Base-by-base conservation (phyloP, 106 monocot genomes). In the Dioscorea zingiberensis region DNA sequence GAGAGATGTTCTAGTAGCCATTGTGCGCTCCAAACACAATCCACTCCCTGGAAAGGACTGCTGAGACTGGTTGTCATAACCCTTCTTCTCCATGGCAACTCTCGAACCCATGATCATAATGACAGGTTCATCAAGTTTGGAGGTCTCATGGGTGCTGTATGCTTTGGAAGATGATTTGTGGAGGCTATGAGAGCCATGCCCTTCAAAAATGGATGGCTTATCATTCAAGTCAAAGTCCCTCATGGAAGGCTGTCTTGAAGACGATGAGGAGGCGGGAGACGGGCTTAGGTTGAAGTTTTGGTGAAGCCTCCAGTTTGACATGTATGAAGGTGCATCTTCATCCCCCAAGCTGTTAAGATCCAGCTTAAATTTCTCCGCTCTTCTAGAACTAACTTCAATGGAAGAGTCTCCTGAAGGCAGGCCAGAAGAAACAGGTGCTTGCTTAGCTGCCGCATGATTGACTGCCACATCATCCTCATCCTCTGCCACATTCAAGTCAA, bases 211-310 rank as follows among this genome's bases (percentile, higher is more conserved):
- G 30, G 64, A 60, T 19, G 78, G 86, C 49, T 81, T 74, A 47
- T 89, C 81, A 62, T 94, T 94, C 69, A 94, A 76, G 64, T 94
- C 86, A 58, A 94, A 84, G 67, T 86, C 81, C 63, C 73, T 76
- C 23, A 60, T 30, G 0, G 58, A 56, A 29, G 74, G 80, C 21
- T 75, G 74, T 57, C 71, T 85, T 16, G 56, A 59, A 66, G 78
- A 77, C 32, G 87, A 83, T 2, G 83, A 82, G 7, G 88, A 84
- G 26, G 80, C 72, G 18, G 92, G 77, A 48, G 84, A 92, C 23
- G 47, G 24, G 53, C 82, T 76, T 4, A 25, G 72, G 18, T 67
- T 75, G 27, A 54, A 57, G 57, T 77, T 72, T 58, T 69, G 69
- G 15, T 54, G 64, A 55, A 69, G 21, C 54, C 24, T 82, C 69